Base-by-base conservation (phyloP, 768 basidiomycete species). In the Tephrocybe sp. region DNA sequence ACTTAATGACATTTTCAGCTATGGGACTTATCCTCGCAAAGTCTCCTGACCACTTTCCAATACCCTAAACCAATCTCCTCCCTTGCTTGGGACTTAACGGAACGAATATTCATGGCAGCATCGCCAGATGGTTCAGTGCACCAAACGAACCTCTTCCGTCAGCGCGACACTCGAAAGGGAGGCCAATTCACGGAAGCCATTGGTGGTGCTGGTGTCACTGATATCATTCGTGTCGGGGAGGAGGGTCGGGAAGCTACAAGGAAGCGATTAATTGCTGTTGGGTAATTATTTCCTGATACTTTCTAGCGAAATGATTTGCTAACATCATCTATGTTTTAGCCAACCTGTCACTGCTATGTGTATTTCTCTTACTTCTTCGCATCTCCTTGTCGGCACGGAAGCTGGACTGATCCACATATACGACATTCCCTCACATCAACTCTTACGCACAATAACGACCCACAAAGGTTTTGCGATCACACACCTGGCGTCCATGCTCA, bases 391-490 rank as follows among this genome's bases (percentile, higher is more conserved):
- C 30, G 94, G 96, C 17, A 95, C 92, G 0, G 65, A 78, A 2
- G 66, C 77, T 1, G 92, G 92, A 2, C 63, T 82, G 11, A 79
- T 98, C 44, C 79, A 91, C 51, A 66, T 93, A 34, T 92, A 94
- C 65, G 90, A 97, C 55, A 79, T 96, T 26, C 83, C 91, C 1
- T 96, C 96, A 0, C 91, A 94, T 62, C 95, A 98, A 63, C 82
- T 84, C 23, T 72, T 97, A 22, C 87, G 94, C 40, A 87, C 88
- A 22, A 83, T 98, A 57, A 78, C 81, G 14, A 75, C 85, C 0
- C 87, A 82, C 65, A 87, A 83, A 58, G 81, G 82, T 39, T 64
- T 82, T 58, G 67, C 80, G 30, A 84, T 98, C 64, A 84, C 90
- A 13, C 74, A 84, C 66, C 67, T 99, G 5, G 69, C 78, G 39